Evolutionary conservation across 495 filamentous ascomycete genomes (phyloP), one percentile per base, ranked within the genome.

Genomic region (Venustampulla echinocandica): DNA sequence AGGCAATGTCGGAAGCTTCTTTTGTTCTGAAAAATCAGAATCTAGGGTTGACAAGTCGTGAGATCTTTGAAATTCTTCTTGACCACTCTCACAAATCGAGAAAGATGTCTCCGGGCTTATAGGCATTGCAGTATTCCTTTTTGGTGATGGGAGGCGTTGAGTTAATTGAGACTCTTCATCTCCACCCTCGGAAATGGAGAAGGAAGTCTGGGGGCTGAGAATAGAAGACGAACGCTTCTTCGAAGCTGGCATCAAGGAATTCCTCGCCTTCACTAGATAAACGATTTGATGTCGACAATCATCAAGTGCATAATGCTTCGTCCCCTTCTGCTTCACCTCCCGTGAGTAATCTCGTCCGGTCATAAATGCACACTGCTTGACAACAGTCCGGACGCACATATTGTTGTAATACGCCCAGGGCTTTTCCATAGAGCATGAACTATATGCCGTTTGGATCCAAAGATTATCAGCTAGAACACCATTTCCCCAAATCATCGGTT

Each of bases 401-500:
- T 49, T 22, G 18, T 49, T 49, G 14, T 42, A 49, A 27, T 24
- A 49, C 22, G 35, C 35, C 37, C 38, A 42, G 34, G 46, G 46
- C 32, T 20, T 42, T 11, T 34, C 18, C 38, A 49, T 43, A 23
- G 19, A 17, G 23, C 46, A 49, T 4, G 39, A 24, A 17, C 19
- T 5, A 24, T 49, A 49, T 21, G 46, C 46, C 24, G 21, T 41
- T 21, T 17, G 18, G 20, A 49, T 49, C 46, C 46, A 49, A n/a
- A 42, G n/a, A 43, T 49, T 49, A 24, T 49, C 46, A 15, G 46
- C 46, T 23, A 42, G 18, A 5, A 27, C 37, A 17, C 46, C 46
- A 23, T 49, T 49, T 0, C 46, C 46, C 46, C 46, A 49, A 1
- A 49, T 49, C 46, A 49, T 49, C 10, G 39, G 46, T 18, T 49